phyloP scores from a whole-genome alignment of 2,329 filamentous ascomycete species.

The Trichoderma atroviride region DNA sequence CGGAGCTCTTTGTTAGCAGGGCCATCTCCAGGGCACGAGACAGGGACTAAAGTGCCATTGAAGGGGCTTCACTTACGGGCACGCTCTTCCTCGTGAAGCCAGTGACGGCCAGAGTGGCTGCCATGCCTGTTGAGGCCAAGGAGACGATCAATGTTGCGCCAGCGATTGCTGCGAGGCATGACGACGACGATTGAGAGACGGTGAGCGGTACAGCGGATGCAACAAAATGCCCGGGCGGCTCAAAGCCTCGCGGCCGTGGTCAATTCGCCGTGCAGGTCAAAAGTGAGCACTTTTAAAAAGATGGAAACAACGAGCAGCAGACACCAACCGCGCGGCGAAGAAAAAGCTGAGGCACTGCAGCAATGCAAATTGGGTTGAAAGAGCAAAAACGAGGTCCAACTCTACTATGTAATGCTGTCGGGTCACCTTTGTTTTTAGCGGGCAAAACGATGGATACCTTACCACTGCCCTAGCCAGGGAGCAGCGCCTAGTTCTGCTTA shows the following conservation, averaged over 20 bases:
- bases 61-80: slow-evolving; percentile 43
- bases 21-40: neutral
- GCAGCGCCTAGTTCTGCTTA: slow-evolving; percentile 9
- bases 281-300: neutral
- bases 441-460: slow-evolving; percentile 1
- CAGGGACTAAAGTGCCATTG: neutral
- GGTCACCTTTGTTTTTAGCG: slow-evolving; percentile 3
- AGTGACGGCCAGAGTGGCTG: slow-evolving; percentile 36
- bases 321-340: neutral
- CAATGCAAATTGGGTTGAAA: slow-evolving; percentile 9
- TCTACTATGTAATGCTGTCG: neutral
- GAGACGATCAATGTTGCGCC: slow-evolving; percentile 39
- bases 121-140: slow-evolving; percentile 35
- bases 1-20: slow-evolving; percentile 12
- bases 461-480: slow-evolving; percentile 8
- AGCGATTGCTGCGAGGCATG: slow-evolving; percentile 31
- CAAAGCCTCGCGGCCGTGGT: slow-evolving; percentile 2
- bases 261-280: neutral
- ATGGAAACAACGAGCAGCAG: neutral
- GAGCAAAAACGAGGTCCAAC: slow-evolving; percentile 1
- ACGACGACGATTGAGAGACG: slow-evolving; percentile 5
- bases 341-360: neutral
- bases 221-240: neutral
- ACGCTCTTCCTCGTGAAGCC: slow-evolving; percentile 49
- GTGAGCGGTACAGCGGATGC: slow-evolving; percentile 9